phyloP scores from a whole-genome alignment of 768 basidiomycete species.

The Rhodotorula paludigena region DNA sequence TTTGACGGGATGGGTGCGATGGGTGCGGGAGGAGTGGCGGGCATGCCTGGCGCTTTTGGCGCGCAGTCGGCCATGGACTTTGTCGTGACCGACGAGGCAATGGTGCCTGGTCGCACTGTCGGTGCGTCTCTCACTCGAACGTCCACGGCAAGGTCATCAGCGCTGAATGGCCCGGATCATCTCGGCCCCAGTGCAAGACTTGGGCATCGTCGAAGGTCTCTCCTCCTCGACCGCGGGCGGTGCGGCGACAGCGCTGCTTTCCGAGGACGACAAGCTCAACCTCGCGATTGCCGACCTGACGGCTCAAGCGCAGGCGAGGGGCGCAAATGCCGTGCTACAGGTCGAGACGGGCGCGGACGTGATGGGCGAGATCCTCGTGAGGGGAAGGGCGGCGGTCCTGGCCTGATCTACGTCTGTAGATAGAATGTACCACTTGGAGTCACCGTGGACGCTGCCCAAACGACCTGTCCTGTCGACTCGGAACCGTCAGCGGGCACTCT shows the following conservation, averaged over 20 bases:
- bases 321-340: slow-evolving; percentile 15
- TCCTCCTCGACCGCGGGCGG: not conserved
- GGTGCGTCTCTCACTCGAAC: too few species aligned
- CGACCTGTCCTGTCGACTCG: too few species aligned
- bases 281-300: slow-evolving; percentile 20
- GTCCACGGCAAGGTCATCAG: not conserved
- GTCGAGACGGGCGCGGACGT: slow-evolving; percentile 25
- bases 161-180: too few species aligned
- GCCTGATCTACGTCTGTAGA: too few species aligned
- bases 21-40: not conserved
- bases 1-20: not conserved
- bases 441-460: too few species aligned
- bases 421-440: too few species aligned
- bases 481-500: too few species aligned
- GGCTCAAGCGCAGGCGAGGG: slow-evolving; percentile 2
- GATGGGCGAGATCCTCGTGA: slow-evolving; percentile 11
- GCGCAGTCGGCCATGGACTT: not conserved
- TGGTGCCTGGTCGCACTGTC: too few species aligned
- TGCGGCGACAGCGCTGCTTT: not conserved
- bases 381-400: slow-evolving; percentile 17
- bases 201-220: slow-evolving; percentile 16
- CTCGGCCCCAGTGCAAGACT: not conserved
- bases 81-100: slow-evolving; percentile 16
- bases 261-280: slow-evolving; percentile 14
- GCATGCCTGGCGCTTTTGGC: not conserved